Evolutionary conservation across 1,139 yeast genomes (phyloP).

Genomic region (Suhomyces maxii): DNA sequence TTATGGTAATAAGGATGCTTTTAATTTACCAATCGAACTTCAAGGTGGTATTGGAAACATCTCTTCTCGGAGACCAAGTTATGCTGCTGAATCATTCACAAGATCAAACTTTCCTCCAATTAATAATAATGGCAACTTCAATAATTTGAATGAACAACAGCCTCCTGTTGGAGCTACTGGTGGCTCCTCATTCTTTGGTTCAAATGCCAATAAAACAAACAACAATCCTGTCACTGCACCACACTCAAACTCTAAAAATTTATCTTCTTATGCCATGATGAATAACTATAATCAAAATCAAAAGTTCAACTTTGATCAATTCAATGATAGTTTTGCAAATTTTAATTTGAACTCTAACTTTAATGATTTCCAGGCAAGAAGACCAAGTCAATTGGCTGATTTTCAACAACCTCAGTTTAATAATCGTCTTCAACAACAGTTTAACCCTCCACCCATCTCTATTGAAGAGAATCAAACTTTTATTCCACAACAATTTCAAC

Average conservation of each 20-base stretch:
- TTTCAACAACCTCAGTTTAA: conserved; percentile 20
- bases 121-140: conserved; percentile 10
- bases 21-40: conserved; percentile 56
- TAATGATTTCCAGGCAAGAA: conserved; percentile 44
- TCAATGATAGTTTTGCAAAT: conserved; percentile 37
- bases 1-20: conserved; percentile 23
- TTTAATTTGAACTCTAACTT: conserved; percentile 38
- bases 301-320: conserved; percentile 26
- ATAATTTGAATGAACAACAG: conserved; percentile 8
- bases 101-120: conserved; percentile 26
- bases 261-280: conserved; percentile 18
- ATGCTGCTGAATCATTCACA: conserved; percentile 61
- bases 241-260: conserved; percentile 12
- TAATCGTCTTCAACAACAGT: conserved; percentile 11
- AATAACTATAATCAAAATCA: conserved; percentile 14
- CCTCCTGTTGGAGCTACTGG: conserved; percentile 5
- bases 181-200: conserved; percentile 14
- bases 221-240: conserved; percentile 4
- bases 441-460: conserved; percentile 10
- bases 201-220: background rate
- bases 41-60: conserved; percentile 67
- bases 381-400: conserved; percentile 48
- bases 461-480: conserved; percentile 12
- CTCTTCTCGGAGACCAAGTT: conserved; percentile 62
- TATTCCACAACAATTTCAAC: conserved; percentile 4